A percentile compares a stretch with the other conserved stretches of the same genome.
Conservation (phyloP, 805 yeast species). For the Saturnispora gosingensis region DNA sequence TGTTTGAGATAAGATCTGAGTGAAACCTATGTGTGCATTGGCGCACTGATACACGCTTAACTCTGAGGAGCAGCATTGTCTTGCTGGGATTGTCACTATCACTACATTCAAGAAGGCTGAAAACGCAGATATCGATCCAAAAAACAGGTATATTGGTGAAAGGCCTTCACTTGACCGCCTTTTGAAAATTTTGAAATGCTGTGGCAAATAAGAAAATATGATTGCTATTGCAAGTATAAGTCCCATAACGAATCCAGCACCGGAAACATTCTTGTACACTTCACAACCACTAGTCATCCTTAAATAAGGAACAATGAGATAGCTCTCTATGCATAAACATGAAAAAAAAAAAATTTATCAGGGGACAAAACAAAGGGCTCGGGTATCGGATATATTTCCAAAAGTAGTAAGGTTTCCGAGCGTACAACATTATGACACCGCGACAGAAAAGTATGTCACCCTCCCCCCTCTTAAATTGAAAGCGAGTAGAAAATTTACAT, state of each 20-base stretch:
- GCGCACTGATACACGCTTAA: slow-evolving; percentile 49
- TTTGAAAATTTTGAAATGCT: slow-evolving; percentile 48
- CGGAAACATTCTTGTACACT: slow-evolving; percentile 38
- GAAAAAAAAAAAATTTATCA: not conserved
- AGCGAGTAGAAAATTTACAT: not conserved
- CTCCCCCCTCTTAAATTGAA: not conserved
- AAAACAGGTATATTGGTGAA: slow-evolving; percentile 58
- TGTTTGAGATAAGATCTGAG: slow-evolving; percentile 60
- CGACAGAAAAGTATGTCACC: not conserved
- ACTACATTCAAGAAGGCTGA: slow-evolving; percentile 60
- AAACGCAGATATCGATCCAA: slow-evolving; percentile 63
- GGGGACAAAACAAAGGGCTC: not conserved
- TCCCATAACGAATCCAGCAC: slow-evolving; percentile 34
- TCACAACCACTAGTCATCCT: slow-evolving; percentile 24
- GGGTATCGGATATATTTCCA: not conserved
- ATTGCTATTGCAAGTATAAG: slow-evolving; percentile 55
- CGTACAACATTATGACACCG: not conserved
- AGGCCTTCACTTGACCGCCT: slow-evolving; percentile 69
- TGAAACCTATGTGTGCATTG: slow-evolving; percentile 53
- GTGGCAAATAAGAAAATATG: slow-evolving; percentile 65
- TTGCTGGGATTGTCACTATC: slow-evolving; percentile 49
- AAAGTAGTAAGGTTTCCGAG: not conserved
- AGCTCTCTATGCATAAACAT: not conserved
- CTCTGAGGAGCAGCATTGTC: slow-evolving; percentile 45
- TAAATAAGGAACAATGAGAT: not conserved